Base-by-base conservation (phyloP, 2,329 filamentous ascomycete species). In the Trichothecium roseum region DNA sequence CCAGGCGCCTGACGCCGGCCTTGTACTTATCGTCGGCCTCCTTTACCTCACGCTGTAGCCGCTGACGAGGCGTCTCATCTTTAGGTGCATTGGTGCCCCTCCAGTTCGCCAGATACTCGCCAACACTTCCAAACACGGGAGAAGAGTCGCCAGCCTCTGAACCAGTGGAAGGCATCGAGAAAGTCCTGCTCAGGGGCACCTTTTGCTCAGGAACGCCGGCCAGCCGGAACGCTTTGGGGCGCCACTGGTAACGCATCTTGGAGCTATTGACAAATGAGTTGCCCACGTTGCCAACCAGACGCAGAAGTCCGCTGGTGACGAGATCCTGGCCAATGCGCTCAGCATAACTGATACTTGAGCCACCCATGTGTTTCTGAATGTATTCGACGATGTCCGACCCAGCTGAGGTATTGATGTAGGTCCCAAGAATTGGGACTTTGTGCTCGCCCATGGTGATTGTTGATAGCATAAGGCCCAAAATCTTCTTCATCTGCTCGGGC, bases 201-300 rank as follows among this genome's bases (percentile, higher is more conserved):
- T 88, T 93, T 71, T 86, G 94, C 57, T 95, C 89, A 1, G 85
- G 87, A 36, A 94, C 68, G 16, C 88, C 89, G 18, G 86, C 80
- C 38, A 91, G 57, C 53, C 93, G 80, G 63, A 96, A 98, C 5
- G 84, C 81, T 63, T 86, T 93, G 7, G 88, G 77, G 37, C 86
- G 81, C 91, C 91, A 98, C 58, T 98, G 91, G 57, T 98, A 98
- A 55, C 84, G 89, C 78, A 96, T 83, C 60, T 83, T 86, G 44
- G 88, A 94, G 68, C 88, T 96, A 63, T 98, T 98, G 48, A 89
- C 88, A 55, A 98, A 98, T 1, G 82, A 85, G 61, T 76, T 96
- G 41, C 91, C 91, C 36, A 98, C 88, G 50, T 91, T 95, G 44
- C 91, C 91, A 42, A 98, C 77, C 36, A 98, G 68, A 35, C 91